These are phyloP conservation scores for Zopfochytrium polystomum DNA, from an alignment of 371 early-diverging fungal genomes.

Conservation along the genomic window DNA sequence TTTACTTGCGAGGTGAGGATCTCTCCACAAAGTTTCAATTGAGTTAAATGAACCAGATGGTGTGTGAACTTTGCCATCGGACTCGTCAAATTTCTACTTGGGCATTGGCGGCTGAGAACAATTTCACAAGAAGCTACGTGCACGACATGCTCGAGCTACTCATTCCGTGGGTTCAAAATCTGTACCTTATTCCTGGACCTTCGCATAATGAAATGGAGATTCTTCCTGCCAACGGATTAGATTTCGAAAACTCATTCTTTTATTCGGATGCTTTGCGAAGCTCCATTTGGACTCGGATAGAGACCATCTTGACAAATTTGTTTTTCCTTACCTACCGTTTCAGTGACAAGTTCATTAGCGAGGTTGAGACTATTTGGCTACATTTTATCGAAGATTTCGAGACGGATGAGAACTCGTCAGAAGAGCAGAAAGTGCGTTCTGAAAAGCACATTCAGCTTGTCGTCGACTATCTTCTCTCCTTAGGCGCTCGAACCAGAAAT, in stretches of 20 bases:
- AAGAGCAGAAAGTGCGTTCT: conserved; percentile 2
- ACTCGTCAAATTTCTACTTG: conserved; percentile 68
- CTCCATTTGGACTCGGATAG: conserved; percentile 3
- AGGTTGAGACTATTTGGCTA: conserved; percentile 79
- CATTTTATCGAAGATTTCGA: conserved; percentile 56
- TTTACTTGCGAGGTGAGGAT: conserved; percentile 61
- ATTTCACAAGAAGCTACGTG: too few relatives aligned
- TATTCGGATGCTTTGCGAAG: not conserved
- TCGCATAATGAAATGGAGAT: not conserved
- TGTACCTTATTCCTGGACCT: conserved; percentile 49
- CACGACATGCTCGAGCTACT: conserved; percentile 68
- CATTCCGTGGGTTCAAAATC: conserved; percentile 83
- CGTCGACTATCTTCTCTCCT: conserved; percentile 65
- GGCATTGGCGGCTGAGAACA: too few relatives aligned
- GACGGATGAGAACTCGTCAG: not conserved
- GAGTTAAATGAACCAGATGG: conserved; percentile 35
- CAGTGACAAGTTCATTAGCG: conserved; percentile 72
- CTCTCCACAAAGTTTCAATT: not conserved
- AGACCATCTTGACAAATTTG: conserved; percentile 72
- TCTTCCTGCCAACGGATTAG: not conserved
- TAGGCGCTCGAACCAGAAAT: conserved; percentile 72
- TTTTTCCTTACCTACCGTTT: conserved; percentile 81
- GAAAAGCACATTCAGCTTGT: conserved; percentile 62
- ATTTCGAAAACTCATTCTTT: not conserved
- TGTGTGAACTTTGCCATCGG: conserved; percentile 76